A percentile compares a stretch with the other conserved stretches of the same genome.
phyloP scores from a whole-genome alignment of 2,329 filamentous ascomycete genomes.

The Aspergillus aculeatus region DNA sequence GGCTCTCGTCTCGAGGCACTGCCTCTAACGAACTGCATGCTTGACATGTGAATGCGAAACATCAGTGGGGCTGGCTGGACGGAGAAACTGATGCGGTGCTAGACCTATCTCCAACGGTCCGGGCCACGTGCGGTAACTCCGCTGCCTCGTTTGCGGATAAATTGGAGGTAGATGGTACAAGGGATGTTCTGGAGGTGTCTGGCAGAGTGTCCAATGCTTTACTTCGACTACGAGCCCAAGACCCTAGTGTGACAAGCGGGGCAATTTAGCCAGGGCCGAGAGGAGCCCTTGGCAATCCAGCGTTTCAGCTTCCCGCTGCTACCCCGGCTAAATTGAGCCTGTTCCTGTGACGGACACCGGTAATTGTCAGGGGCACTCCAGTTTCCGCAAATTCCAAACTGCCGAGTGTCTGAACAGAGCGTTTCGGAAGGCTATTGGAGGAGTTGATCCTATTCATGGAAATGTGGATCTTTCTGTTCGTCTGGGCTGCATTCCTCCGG shows the following conservation, averaged over 20 bases:
- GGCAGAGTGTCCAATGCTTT: no score
- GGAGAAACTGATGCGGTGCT: background rate
- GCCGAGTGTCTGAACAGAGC: background rate
- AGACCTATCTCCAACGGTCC: background rate
- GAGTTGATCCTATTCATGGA: conserved; percentile 1
- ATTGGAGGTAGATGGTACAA: background rate
- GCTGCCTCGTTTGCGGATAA: background rate
- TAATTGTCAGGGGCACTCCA: background rate
- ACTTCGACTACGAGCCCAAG: background rate
- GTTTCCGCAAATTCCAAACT: background rate
- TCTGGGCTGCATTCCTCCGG: no score
- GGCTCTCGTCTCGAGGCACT: background rate
- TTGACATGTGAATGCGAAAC: background rate
- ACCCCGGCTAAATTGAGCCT: background rate
- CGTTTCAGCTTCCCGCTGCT: background rate
- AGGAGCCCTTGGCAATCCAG: background rate
- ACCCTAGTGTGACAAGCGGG: background rate
- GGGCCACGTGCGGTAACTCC: background rate
- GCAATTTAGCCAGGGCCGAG: background rate
- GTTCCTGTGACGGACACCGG: background rate
- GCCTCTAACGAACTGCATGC: background rate
- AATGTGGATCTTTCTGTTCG: background rate
- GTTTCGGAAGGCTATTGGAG: background rate
- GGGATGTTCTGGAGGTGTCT: no score
- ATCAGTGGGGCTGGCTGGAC: background rate